Percentiles rank a stretch among this genome's conserved stretches.
These are phyloP conservation scores for Oryza glumipatula DNA, from an alignment of 176 grass and related monocot genomes.

Conservation along the genomic window DNA sequence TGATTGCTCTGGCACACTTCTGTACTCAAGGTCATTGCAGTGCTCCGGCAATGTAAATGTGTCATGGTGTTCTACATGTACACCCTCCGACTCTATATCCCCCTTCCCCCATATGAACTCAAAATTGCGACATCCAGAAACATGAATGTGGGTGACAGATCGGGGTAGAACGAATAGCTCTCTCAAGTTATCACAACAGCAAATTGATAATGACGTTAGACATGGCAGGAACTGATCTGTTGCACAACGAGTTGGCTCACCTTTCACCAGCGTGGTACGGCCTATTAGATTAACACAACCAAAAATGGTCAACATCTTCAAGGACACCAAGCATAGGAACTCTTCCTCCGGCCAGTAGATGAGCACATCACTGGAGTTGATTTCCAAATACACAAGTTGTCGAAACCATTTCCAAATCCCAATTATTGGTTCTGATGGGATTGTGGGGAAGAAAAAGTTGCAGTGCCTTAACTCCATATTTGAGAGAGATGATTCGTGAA, in stretches of 20 bases:
- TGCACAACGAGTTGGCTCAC: too few relatives aligned
- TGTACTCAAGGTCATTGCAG: background rate
- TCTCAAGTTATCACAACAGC: background rate
- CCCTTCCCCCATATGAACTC: background rate
- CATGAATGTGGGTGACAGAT: background rate
- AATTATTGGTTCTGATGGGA: background rate
- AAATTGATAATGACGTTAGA: background rate
- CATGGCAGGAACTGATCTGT: background rate
- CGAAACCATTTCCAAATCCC: background rate
- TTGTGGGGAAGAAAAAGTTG: slow-evolving; percentile 1
- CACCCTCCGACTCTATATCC: background rate
- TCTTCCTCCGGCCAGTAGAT: slow-evolving; percentile 28
- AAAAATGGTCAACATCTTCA: background rate
- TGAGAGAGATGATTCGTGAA: background rate
- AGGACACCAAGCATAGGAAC: background rate
- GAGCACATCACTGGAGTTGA: background rate
- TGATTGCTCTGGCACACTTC: background rate
- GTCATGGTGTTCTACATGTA: too few relatives aligned
- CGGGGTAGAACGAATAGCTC: background rate
- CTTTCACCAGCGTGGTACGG: background rate
- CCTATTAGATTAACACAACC: background rate
- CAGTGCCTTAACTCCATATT: background rate
- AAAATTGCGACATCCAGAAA: background rate
- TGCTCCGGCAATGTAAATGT: background rate
- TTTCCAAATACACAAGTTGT: background rate